A percentile compares a stretch with the other conserved stretches of the same genome.
These are phyloP conservation scores for Saccharomycopsis microspora DNA, from an alignment of 805 yeast genomes.

Conservation along the genomic window DNA sequence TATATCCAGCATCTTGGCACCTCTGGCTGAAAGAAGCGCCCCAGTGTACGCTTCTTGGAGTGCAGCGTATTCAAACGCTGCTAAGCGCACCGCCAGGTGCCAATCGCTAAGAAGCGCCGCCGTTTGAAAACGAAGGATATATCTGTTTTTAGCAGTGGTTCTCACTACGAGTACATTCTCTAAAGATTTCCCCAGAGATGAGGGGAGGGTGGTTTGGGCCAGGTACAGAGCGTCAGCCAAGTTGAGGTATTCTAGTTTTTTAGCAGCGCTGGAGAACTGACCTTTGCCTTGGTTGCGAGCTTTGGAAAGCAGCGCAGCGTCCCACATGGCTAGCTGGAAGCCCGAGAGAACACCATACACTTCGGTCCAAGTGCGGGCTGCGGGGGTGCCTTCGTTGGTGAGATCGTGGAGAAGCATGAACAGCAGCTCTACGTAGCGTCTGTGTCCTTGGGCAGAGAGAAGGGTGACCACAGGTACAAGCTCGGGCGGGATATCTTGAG, in stretches of 20 bases:
- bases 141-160: conserved; percentile 86
- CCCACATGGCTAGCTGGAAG: conserved; percentile 88
- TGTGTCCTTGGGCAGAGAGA: conserved; percentile 60
- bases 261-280: conserved; percentile 40
- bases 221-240: conserved; percentile 83
- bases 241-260: conserved; percentile 81
- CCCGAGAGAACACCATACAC: conserved; percentile 89
- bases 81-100: conserved; percentile 74
- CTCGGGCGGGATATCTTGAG: conserved; percentile 23
- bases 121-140: conserved; percentile 65
- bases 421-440: conserved; percentile 68
- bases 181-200: conserved; percentile 35
- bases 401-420: conserved; percentile 64
- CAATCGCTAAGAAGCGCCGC: conserved; percentile 56
- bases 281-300: conserved; percentile 25
- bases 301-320: conserved; percentile 52
- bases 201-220: conserved; percentile 54
- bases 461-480: conserved; percentile 61
- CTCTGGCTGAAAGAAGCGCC: conserved; percentile 84
- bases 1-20: conserved; percentile 78
- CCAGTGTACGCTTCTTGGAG: conserved; percentile 96
- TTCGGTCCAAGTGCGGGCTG: conserved; percentile 77
- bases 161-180: conserved; percentile 78
- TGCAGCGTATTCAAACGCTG: conserved; percentile 69
- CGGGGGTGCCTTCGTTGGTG: conserved; percentile 75